Evolutionary conservation across 352 stramenopile species (phyloP), one percentile per base, ranked within the genome.

Genomic region (Phytopythium delawarense): DNA sequence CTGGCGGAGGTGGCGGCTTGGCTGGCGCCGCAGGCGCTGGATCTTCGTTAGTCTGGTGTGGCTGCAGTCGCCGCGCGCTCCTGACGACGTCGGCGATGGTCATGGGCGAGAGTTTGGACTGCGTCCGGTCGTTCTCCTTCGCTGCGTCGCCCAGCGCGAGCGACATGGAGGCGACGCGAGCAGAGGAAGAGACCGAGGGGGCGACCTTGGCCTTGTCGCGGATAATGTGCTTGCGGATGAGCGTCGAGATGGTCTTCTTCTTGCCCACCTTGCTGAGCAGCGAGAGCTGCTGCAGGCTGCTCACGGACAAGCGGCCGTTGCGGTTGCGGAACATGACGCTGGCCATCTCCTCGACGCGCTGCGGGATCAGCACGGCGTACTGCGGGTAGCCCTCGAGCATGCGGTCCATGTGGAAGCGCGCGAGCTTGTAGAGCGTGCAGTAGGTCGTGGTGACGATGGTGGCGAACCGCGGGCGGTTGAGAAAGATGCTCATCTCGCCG

Each of bases 401-500:
- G 28, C 77, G 72, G 4, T 87, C 76, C 11, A 79, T 62, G 56
- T 88, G 70, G 35, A 84, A 87, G 5, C 79, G 70, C 8, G 69
- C 69, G 15, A 89, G 71, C 51, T 78, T 85, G 54, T 89, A 89
- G 25, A 89, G 53, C 11, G 78, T 87, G 57, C 72, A 88, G 52
- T 88, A 89, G 0, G 80, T 88, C 8, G 67, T 75, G 4, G 78
- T 83, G 32, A 82, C 32, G 12, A 89, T 70, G 0, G 76, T 87
- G 4, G 79, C 81, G 23, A 71, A 87, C 4, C 81, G 75, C 20
- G 79, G 77, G 4, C 69, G 66, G 13, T 78, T 76, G 2, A 81
- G 55, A 45, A 91, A 91, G 49, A 91, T 61, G 15, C 71, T 70
- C 54, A 91, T 77, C 39, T 91, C 81, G 4, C 81, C 81, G 51